Base-by-base conservation (phyloP, 169 alveolate genomes). In the Babesia caballi region DNA sequence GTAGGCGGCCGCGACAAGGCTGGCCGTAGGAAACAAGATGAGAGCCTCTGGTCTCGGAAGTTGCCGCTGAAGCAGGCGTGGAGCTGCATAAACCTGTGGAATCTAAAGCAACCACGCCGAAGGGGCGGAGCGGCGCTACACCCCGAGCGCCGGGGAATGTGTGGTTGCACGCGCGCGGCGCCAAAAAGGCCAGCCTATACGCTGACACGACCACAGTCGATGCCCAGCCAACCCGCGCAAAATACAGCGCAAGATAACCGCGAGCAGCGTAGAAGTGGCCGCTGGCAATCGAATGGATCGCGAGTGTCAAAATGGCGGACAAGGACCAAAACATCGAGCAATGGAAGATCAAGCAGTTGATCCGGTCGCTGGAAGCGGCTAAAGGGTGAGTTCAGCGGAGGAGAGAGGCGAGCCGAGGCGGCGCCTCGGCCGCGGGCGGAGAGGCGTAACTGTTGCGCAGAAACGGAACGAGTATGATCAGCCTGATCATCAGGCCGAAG, bases 391-490 rank as follows among this genome's bases (percentile, higher is more conserved):
- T 28, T 3, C 17, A 28, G 46, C 14, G 8, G 14, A 8, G 46
- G 8, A 38, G 21, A 38, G 46, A 9, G 5, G 54, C 27, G 54
- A n/a, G n/a, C n/a, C n/a, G n/a, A n/a, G n/a, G n/a, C n/a, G n/a
- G n/a, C n/a, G n/a, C n/a, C n/a, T n/a, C n/a, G n/a, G n/a, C n/a
- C n/a, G n/a, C n/a, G n/a, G n/a, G n/a, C n/a, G n/a, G 44, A 1
- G 90, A 8, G 44, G 44, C 44, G 4, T 19, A 11, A 42, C 27
- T 49, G 15, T 23, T 3, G 36, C 30, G 9, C 46, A 74, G 96
- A 47, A 94, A 94, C 63, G 99, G 99, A 68, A 97, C 99, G 11
- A 94, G 99, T 60, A 96, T 97, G 97, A 97, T 98, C 66, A 94
- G 99, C 44, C 76, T 98, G 40, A 94, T 96, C 30, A 94, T 98